Base-by-base conservation (phyloP, 345 rosid species). In the Populus pruinosa region DNA sequence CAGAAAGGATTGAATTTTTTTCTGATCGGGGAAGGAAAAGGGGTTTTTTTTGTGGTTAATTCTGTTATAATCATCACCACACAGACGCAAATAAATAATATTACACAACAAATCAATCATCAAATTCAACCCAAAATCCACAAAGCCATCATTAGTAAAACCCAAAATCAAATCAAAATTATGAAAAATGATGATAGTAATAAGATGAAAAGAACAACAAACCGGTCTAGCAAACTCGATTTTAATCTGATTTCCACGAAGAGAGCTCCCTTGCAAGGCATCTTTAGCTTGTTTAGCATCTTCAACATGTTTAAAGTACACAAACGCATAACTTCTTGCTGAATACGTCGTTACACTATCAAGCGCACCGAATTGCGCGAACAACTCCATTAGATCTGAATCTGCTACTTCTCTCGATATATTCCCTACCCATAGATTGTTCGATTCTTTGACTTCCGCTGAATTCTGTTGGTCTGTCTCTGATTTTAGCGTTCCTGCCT, bases 171-270 rank as follows among this genome's bases (percentile, higher is more conserved):
- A 36, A 78, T 35, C 68, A 9, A 47, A 78, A 67, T 67, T 64
- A 64, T 56, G 20, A 6, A 39, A 17, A 27, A 38, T 21, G 20
- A 12, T 67, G 53, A 27, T 38, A 67, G 44, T 64, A 55, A 72
- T 64, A 73, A 80, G 73, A 82, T 82, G 92, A 87, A 72, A 53
- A 81, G 76, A 81, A 85, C 93, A 79, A 91, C 96, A 76, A 96
- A 96, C 99, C 98, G 97, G 98, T 85, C 97, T 86, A n/a, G 98
- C 97, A 86, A 86, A 96, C 92, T 93, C 97, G 89, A 93, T 92
- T 76, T 89, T 96, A 67, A 96, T 81, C 70, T 78, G 85, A 71
- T 41, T 86, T 20, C 99, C 98, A 56, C 87, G 88, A 56, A 93
- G 66, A 35, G 66, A 6, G 29, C 84, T 71, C 21, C 97, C 96